These are phyloP conservation scores for Neltuma alba DNA, from an alignment of 306 rosid species.

Conservation along the genomic window DNA sequence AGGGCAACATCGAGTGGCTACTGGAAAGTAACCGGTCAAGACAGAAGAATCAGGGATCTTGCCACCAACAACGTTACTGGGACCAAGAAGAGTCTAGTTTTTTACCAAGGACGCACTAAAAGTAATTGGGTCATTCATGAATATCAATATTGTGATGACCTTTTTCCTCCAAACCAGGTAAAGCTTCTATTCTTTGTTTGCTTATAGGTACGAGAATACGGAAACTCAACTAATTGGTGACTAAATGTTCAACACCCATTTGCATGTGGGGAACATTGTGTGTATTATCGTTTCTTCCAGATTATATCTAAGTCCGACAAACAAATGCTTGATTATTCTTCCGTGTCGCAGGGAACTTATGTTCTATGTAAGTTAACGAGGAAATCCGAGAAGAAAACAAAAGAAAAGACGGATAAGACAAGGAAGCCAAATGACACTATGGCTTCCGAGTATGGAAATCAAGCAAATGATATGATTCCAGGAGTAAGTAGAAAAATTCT, in stretches of 20 bases:
- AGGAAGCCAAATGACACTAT: background rate
- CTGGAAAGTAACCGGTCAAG: no score
- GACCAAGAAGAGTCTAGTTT: constrained; percentile 64
- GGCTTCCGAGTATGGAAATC: constrained; percentile 6
- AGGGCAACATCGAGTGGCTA: no score
- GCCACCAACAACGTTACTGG: constrained; percentile 39
- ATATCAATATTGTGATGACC: no score
- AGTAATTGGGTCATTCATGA: constrained; percentile 67
- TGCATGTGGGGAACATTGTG: background rate
- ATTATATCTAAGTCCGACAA: constrained; percentile 3
- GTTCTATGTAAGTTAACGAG: constrained; percentile 55
- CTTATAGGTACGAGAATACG: no score
- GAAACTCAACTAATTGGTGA: no score
- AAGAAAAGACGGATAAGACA: background rate
- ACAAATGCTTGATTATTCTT: constrained; percentile 12
- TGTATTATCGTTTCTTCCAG: background rate
- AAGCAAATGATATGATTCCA: background rate
- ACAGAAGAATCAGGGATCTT: constrained; percentile 27
- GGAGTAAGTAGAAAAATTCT: constrained; percentile 39
- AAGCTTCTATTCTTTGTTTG: background rate
- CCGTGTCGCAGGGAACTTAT: constrained; percentile 44
- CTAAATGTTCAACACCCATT: background rate
- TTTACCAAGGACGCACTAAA: constrained; percentile 33
- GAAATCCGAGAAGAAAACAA: constrained; percentile 34
- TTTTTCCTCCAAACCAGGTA: background rate